Conservation (phyloP, 352 stramenopile genomes). For the Phytophthora palmivora region DNA sequence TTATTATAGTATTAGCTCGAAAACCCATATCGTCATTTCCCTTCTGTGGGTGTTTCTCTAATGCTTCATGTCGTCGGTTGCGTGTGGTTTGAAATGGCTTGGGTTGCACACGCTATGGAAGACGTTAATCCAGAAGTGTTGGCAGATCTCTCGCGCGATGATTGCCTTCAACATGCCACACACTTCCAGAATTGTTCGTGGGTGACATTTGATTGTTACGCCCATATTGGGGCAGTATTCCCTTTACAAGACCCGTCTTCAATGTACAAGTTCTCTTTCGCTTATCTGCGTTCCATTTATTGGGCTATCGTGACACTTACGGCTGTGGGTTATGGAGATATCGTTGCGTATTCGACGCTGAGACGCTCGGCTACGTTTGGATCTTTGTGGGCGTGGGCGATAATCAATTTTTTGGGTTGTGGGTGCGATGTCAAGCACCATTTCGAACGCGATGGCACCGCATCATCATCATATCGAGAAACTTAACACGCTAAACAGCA, state of each 20-base stretch:
- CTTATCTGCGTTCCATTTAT: constrained; percentile 77
- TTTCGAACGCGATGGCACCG: constrained; percentile 67
- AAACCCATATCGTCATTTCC: constrained; percentile 49
- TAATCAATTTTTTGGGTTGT: constrained; percentile 87
- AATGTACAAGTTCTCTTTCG: constrained; percentile 60
- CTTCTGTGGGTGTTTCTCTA: constrained; percentile 56
- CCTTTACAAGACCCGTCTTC: constrained; percentile 48
- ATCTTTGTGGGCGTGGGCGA: constrained; percentile 75
- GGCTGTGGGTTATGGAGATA: constrained; percentile 80
- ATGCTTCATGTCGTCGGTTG: constrained; percentile 70
- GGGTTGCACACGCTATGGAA: constrained; percentile 21
- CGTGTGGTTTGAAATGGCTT: constrained; percentile 75
- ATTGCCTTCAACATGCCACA: constrained; percentile 67
- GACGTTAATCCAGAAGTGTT: not conserved
- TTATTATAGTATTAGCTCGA: constrained; percentile 70
- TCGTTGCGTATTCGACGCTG: constrained; percentile 74
- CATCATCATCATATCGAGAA: constrained; percentile 80
- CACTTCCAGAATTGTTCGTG: constrained; percentile 72
- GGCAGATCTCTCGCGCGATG: constrained; percentile 14
- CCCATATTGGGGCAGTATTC: constrained; percentile 56
- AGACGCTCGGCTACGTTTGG: constrained; percentile 80
- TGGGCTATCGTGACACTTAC: constrained; percentile 82
- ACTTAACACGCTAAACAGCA: constrained; percentile 71
- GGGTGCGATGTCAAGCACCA: constrained; percentile 83
- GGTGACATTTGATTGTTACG: constrained; percentile 77